These are phyloP conservation scores for Trametes pubescens DNA, from an alignment of 1,284 basidiomycete species.

Conservation along the genomic window DNA sequence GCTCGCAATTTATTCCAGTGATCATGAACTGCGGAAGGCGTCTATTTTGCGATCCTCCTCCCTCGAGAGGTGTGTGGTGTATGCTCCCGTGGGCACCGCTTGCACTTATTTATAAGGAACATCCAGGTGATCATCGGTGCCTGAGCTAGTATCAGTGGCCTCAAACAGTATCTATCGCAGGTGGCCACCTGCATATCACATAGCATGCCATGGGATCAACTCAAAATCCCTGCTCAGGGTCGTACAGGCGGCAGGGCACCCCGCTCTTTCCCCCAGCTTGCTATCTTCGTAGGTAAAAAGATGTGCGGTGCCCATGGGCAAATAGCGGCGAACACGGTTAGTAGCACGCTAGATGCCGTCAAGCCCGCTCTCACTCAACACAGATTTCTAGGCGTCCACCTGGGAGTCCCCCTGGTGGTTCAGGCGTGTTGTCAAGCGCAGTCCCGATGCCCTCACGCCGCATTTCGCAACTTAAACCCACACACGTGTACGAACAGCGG, in stretches of 20 bases:
- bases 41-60: neutral
- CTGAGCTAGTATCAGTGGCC: neutral
- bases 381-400: neutral
- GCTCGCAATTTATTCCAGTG: neutral
- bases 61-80: slow-evolving; percentile 4
- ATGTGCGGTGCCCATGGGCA: neutral
- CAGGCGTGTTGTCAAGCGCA: neutral
- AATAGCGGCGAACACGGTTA: slow-evolving; percentile 1
- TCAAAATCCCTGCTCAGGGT: neutral
- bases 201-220: slow-evolving; percentile 1
- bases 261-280: neutral
- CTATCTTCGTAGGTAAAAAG: neutral
- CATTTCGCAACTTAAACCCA: neutral
- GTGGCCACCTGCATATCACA: neutral
- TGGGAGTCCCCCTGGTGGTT: neutral
- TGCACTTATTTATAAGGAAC: neutral
- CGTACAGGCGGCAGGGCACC: neutral
- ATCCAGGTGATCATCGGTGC: slow-evolving; percentile 11
- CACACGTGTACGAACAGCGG: slow-evolving; percentile 8
- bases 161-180: neutral
- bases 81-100: neutral
- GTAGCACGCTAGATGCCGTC: neutral
- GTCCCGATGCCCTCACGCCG: neutral
- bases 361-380: neutral
- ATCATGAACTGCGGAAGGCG: neutral